Conservation (phyloP, 495 filamentous ascomycete genomes). For the Annulohypoxylon nitens region DNA sequence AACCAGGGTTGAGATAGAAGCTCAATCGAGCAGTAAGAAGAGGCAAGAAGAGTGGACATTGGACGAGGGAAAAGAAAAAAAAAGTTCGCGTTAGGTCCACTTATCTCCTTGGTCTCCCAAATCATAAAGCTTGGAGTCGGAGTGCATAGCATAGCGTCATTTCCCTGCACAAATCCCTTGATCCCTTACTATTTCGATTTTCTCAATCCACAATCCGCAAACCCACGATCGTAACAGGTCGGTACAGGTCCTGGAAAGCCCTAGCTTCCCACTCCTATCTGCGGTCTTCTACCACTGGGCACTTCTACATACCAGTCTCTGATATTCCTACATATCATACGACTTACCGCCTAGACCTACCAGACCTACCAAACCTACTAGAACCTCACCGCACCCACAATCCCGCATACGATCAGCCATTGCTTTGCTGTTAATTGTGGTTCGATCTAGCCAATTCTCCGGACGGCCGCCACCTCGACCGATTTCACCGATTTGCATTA, state of each 20-base stretch:
- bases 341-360: constrained; percentile 18
- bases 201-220: constrained; percentile 3
- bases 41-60: not conserved
- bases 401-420: constrained; percentile 40
- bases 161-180: constrained; percentile 43
- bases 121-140: constrained; percentile 37
- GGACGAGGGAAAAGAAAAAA: constrained; percentile 12
- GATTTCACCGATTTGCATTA: constrained; percentile 35
- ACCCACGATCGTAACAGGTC: not conserved
- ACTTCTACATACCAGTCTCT: constrained; percentile 1
- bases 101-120: not conserved
- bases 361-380: not conserved
- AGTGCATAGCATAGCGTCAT: constrained; percentile 40
- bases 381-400: constrained; percentile 26
- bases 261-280: constrained; percentile 8
- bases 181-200: constrained; percentile 18
- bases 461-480: constrained; percentile 37
- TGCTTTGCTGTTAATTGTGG: constrained; percentile 42
- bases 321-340: constrained; percentile 24
- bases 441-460: constrained; percentile 37
- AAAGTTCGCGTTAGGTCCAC: constrained; percentile 21
- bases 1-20: constrained; percentile 20
- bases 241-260: not conserved
- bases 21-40: constrained; percentile 10
- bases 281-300: constrained; percentile 18